These are phyloP conservation scores for Patellaria atrata DNA, from an alignment of 495 filamentous ascomycete species.

Conservation along the genomic window DNA sequence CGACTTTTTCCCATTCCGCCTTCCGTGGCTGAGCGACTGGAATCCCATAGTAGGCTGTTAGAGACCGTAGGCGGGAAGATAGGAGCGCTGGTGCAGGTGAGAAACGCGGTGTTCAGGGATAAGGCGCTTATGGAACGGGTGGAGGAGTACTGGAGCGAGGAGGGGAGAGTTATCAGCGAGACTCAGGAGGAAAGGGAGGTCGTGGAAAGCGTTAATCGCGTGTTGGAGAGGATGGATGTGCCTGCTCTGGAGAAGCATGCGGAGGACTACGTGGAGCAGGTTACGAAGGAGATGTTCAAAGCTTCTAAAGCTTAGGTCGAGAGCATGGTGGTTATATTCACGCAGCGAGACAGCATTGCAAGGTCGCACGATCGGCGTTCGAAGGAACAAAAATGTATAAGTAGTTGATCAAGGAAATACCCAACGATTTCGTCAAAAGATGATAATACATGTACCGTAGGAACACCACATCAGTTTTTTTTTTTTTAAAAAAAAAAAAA, in stretches of 20 bases:
- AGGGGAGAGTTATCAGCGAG: constrained; percentile 23
- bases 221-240: constrained; percentile 36
- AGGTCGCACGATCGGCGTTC: too few species aligned
- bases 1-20: constrained; percentile 45
- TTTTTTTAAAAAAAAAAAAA: too few species aligned
- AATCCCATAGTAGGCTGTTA: constrained; percentile 29
- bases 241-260: constrained; percentile 38
- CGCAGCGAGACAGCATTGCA: too few species aligned
- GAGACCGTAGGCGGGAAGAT: constrained; percentile 36
- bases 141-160: constrained; percentile 45
- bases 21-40: constrained; percentile 34
- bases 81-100: constrained; percentile 37
- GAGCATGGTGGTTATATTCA: too few species aligned
- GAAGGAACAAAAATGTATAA: too few species aligned
- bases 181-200: constrained; percentile 40
- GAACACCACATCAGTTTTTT: too few species aligned
- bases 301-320: too few species aligned
- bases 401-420: too few species aligned
- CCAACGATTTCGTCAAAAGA: too few species aligned
- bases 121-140: constrained; percentile 35
- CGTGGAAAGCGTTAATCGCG: constrained; percentile 36
- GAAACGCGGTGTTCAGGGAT: constrained; percentile 47
- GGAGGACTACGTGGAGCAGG: constrained; percentile 35
- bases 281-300: constrained; percentile 26
- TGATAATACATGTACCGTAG: too few species aligned